These are phyloP conservation scores for Chaetomium strumarium DNA, from an alignment of 2,329 filamentous ascomycete genomes.

Conservation along the genomic window DNA sequence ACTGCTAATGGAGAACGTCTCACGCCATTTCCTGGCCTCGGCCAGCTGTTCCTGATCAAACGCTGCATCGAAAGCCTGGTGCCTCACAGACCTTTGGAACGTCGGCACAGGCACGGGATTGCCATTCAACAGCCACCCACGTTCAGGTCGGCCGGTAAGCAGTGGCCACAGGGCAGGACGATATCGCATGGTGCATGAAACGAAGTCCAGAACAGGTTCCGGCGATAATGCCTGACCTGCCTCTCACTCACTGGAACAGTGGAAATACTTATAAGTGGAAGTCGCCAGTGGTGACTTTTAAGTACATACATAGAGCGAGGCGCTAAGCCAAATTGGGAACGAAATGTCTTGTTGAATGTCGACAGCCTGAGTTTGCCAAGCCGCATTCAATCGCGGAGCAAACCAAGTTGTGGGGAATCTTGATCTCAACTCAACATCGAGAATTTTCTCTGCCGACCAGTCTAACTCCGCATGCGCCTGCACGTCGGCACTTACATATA, in stretches of 20 bases:
- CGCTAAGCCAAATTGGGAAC: background rate
- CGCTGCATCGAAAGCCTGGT: slow-evolving; percentile 34
- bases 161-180: background rate
- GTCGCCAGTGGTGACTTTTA: too few relatives aligned
- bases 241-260: too few relatives aligned
- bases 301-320: too few relatives aligned
- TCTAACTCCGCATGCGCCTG: slow-evolving; percentile 3
- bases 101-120: background rate
- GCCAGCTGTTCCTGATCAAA: slow-evolving; percentile 46
- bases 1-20: slow-evolving; percentile 36
- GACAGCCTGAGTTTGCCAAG: too few relatives aligned
- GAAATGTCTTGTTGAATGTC: too few relatives aligned
- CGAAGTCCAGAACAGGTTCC: too few relatives aligned
- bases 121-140: background rate
- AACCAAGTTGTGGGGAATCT: background rate
- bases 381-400: background rate
- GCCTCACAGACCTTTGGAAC: slow-evolving; percentile 12
- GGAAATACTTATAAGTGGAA: too few relatives aligned
- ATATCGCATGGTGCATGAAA: background rate
- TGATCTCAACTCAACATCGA: background rate
- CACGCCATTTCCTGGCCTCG: slow-evolving; percentile 48
- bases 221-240: background rate
- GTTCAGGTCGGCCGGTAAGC: background rate
- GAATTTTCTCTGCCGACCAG: background rate
- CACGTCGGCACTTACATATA: background rate